These are phyloP conservation scores for Crucibulum laeve DNA, from an alignment of 768 basidiomycete species.

Conservation along the genomic window DNA sequence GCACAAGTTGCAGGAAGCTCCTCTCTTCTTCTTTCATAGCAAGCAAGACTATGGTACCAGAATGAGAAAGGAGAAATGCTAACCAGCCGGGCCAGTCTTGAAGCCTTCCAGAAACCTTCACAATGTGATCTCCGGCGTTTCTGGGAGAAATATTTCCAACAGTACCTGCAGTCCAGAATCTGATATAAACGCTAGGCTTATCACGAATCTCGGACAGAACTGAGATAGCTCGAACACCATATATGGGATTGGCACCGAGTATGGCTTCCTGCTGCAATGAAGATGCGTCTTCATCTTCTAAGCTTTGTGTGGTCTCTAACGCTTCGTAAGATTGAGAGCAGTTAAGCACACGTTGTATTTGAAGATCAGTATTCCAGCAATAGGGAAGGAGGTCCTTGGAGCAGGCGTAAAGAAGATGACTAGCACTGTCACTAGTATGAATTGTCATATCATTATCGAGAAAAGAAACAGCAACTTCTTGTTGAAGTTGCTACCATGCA, in stretches of 20 bases:
- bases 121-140: neutral
- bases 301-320: neutral
- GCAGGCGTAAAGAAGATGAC: neutral
- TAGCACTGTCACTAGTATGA: neutral
- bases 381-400: neutral
- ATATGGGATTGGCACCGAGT: neutral
- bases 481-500: too few relatives aligned
- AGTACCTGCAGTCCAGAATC: neutral
- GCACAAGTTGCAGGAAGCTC: neutral
- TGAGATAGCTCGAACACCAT: neutral
- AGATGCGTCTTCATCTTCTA: neutral
- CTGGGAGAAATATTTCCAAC: neutral
- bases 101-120: neutral
- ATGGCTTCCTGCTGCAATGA: neutral
- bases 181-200: neutral
- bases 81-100: neutral
- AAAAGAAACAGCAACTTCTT: neutral
- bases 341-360: too few relatives aligned
- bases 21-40: neutral
- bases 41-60: neutral
- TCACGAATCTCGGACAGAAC: neutral
- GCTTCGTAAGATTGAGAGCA: neutral
- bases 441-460: neutral
- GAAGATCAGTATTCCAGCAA: too few relatives aligned
- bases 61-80: neutral